These are phyloP conservation scores for Suhomyces guaymorum DNA, from an alignment of 1,139 yeast genomes.

Conservation along the genomic window DNA sequence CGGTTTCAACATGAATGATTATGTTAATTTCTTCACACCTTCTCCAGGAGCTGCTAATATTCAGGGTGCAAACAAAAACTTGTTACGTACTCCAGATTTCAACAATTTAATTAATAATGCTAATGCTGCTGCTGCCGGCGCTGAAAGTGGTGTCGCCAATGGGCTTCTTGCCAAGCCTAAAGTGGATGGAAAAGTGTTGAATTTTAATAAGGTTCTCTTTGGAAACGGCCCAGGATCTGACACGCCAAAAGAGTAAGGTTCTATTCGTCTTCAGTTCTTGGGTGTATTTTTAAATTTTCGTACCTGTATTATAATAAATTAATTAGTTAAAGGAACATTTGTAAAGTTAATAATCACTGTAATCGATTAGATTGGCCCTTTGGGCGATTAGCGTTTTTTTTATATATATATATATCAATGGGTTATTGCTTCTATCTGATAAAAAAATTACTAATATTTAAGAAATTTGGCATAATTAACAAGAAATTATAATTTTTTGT, in stretches of 20 bases:
- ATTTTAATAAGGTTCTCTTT: constrained; percentile 42
- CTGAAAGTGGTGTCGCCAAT: constrained; percentile 3
- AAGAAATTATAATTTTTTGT: too few species aligned
- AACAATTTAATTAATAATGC: constrained; percentile 28
- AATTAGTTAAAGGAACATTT: neutral
- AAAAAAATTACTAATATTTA: too few species aligned
- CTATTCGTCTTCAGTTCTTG: constrained; percentile 6
- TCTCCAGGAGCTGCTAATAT: constrained; percentile 51
- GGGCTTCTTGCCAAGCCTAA: constrained; percentile 20
- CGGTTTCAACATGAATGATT: constrained; percentile 81
- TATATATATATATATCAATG: too few species aligned
- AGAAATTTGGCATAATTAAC: too few species aligned
- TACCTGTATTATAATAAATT: constrained; percentile 5
- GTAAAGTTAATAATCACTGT: neutral
- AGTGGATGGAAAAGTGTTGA: constrained; percentile 48
- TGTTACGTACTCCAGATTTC: constrained; percentile 47
- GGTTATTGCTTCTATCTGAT: too few species aligned
- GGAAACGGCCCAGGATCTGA: constrained; percentile 19
- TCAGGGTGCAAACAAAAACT: constrained; percentile 25
- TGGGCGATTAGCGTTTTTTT: too few species aligned
- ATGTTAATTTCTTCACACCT: constrained; percentile 76
- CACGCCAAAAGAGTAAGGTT: constrained; percentile 11
- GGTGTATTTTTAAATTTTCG: constrained; percentile 3
- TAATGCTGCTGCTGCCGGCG: constrained; percentile 3
- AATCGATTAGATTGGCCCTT: too few species aligned